Conservation (phyloP, 2,329 filamentous ascomycete genomes). For the Fragosphaeria purpurea region DNA sequence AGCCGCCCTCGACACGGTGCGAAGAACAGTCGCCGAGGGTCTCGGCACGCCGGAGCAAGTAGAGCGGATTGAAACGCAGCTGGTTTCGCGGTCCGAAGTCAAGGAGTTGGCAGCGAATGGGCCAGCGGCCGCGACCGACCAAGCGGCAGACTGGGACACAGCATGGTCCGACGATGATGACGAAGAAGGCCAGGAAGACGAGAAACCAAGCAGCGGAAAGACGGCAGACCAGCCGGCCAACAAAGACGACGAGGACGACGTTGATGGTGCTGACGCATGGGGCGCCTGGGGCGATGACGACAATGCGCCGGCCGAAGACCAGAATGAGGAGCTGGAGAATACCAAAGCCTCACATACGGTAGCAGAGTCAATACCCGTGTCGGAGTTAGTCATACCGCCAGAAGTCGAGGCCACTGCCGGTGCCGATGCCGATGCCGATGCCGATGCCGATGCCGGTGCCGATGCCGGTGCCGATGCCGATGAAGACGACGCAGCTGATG, state of each 20-base stretch:
- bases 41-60: slow-evolving; percentile 60
- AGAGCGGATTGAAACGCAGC: slow-evolving; percentile 76
- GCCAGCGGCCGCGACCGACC: slow-evolving; percentile 30
- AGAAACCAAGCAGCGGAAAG: too few species aligned
- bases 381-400: slow-evolving; percentile 1
- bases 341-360: slow-evolving; percentile 19
- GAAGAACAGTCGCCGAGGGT: slow-evolving; percentile 54
- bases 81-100: slow-evolving; percentile 58
- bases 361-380: slow-evolving; percentile 6
- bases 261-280: slow-evolving; percentile 24
- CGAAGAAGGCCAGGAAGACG: slow-evolving; percentile 7
- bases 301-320: slow-evolving; percentile 25
- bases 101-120: slow-evolving; percentile 47
- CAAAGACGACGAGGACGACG: slow-evolving; percentile 16
- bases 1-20: slow-evolving; percentile 63
- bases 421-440: slow-evolving; percentile 61
- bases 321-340: slow-evolving; percentile 30
- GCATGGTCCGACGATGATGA: slow-evolving; percentile 65
- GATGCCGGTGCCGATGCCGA: slow-evolving; percentile 62
- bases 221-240: too few species aligned
- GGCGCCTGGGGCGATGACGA: slow-evolving; percentile 23
- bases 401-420: slow-evolving; percentile 38
- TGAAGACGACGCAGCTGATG: slow-evolving; percentile 48
- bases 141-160: slow-evolving; percentile 61
- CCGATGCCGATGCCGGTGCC: slow-evolving; percentile 57